These are phyloP conservation scores for Nicotiana otophora DNA, from an alignment of 257 asterid species.

Conservation along the genomic window DNA sequence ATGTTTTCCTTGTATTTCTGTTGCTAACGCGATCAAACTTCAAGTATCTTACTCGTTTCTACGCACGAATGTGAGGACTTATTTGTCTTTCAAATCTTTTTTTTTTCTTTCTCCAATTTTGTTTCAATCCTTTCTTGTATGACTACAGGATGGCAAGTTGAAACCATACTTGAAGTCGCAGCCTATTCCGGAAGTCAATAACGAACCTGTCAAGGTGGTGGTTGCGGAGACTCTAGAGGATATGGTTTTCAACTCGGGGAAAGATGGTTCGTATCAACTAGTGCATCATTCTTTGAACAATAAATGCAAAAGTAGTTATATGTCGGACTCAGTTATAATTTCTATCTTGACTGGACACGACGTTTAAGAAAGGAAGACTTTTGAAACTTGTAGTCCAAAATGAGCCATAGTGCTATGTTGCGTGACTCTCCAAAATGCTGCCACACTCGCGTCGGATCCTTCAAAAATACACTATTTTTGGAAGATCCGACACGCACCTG, in stretches of 20 bases:
- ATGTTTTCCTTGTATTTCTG: background rate
- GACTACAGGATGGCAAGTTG: constrained; percentile 54
- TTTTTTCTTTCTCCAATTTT: background rate
- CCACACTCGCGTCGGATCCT: too few relatives aligned
- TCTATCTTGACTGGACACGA: background rate
- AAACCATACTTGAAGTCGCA: constrained; percentile 56
- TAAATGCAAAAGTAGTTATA: background rate
- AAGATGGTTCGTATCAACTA: constrained; percentile 46
- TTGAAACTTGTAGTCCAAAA: too few relatives aligned
- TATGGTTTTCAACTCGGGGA: constrained; percentile 60
- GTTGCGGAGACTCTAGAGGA: constrained; percentile 66
- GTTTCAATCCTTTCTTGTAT: background rate
- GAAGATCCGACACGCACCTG: too few relatives aligned
- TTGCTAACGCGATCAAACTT: background rate
- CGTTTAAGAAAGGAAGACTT: too few relatives aligned
- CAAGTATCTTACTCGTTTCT: background rate
- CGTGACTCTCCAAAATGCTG: too few relatives aligned
- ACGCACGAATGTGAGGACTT: background rate
- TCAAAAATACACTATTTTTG: too few relatives aligned
- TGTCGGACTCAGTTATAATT: background rate
- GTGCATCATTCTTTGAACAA: background rate
- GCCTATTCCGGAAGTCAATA: constrained; percentile 68
- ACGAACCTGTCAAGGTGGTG: constrained; percentile 81
- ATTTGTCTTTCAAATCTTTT: background rate
- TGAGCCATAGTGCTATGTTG: too few relatives aligned